Percentiles rank a stretch among this genome's conserved stretches.
Evolutionary conservation across 352 stramenopile genomes (phyloP).

Genomic region (Pythium chondricola): DNA sequence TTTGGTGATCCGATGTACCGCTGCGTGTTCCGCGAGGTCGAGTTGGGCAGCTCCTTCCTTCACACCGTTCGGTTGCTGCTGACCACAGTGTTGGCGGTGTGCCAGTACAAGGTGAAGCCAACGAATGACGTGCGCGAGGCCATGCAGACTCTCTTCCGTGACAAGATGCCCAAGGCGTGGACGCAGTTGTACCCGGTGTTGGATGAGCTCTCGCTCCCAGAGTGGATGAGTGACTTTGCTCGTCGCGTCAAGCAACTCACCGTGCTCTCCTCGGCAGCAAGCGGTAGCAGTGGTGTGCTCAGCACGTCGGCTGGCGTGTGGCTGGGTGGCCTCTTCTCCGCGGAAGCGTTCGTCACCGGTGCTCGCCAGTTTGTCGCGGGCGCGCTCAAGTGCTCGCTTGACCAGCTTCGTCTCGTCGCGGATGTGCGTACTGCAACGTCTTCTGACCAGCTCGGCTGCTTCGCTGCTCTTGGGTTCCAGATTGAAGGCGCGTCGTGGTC

Average conservation of each 20-base stretch:
- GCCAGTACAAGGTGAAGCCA: constrained; percentile 77
- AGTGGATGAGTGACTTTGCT: constrained; percentile 85
- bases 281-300: constrained; percentile 38
- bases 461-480: constrained; percentile 66
- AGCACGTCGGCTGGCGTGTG: constrained; percentile 50
- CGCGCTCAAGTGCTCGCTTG: constrained; percentile 73
- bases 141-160: constrained; percentile 70
- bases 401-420: constrained; percentile 81
- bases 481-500: constrained; percentile 83
- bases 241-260: constrained; percentile 64
- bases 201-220: constrained; percentile 49
- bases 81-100: constrained; percentile 62
- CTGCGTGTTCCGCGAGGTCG: constrained; percentile 86
- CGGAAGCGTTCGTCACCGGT: constrained; percentile 91
- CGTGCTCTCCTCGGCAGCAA: constrained; percentile 24
- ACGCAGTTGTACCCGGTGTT: constrained; percentile 46
- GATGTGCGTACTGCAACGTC: constrained; percentile 32
- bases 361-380: constrained; percentile 86
- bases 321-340: constrained; percentile 91
- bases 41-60: constrained; percentile 66
- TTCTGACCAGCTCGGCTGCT: constrained; percentile 28
- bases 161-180: constrained; percentile 65
- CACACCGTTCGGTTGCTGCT: constrained; percentile 62
- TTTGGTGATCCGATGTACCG: constrained; percentile 89
- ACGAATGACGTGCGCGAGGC: constrained; percentile 84